A percentile compares a stretch with the other conserved stretches of the same genome.
phyloP scores from a whole-genome alignment of 2,329 filamentous ascomycete species.

The Ophioceras dolichostomum region DNA sequence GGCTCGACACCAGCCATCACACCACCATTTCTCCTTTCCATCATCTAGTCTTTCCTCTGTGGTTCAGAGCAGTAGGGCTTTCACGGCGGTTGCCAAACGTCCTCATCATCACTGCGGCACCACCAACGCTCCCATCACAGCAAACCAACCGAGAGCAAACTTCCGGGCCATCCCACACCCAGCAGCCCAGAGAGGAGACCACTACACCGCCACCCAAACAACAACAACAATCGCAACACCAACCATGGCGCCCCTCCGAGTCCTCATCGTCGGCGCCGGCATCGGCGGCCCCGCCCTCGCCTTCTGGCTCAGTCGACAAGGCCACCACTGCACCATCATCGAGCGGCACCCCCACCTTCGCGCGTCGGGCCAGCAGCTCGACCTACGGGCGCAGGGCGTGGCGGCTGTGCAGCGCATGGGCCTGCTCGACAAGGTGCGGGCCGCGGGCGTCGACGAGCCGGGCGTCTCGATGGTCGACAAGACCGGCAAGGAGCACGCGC shows the following conservation, averaged over 20 bases:
- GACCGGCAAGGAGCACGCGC: conserved; percentile 22
- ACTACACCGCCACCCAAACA: too few species aligned
- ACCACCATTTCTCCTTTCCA: too few species aligned
- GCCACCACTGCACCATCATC: conserved; percentile 26
- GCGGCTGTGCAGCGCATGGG: conserved; percentile 25
- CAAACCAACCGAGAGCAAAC: too few species aligned
- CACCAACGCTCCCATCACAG: too few species aligned
- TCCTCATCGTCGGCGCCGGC: conserved; percentile 36
- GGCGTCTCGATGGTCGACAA: conserved; percentile 34
- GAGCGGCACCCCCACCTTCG: conserved; percentile 26
- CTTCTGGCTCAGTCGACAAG: conserved; percentile 24
- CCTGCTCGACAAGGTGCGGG: conserved; percentile 21
- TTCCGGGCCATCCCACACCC: too few species aligned
- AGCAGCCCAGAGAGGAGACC: too few species aligned
- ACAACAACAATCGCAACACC: too few species aligned
- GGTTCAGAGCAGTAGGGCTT: too few species aligned
- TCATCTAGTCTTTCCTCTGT: too few species aligned
- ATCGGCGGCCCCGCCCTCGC: conserved; percentile 30
- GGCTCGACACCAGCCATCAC: too few species aligned
- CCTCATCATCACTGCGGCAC: too few species aligned
- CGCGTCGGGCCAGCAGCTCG: conserved; percentile 29
- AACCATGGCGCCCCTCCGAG: conserved; percentile 20
- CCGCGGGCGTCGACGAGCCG: conserved; percentile 27
- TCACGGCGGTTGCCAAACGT: too few species aligned
- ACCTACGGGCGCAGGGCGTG: conserved; percentile 29